These are phyloP conservation scores for Claviceps fusiformis DNA, from an alignment of 2,329 filamentous ascomycete genomes.

Conservation along the genomic window DNA sequence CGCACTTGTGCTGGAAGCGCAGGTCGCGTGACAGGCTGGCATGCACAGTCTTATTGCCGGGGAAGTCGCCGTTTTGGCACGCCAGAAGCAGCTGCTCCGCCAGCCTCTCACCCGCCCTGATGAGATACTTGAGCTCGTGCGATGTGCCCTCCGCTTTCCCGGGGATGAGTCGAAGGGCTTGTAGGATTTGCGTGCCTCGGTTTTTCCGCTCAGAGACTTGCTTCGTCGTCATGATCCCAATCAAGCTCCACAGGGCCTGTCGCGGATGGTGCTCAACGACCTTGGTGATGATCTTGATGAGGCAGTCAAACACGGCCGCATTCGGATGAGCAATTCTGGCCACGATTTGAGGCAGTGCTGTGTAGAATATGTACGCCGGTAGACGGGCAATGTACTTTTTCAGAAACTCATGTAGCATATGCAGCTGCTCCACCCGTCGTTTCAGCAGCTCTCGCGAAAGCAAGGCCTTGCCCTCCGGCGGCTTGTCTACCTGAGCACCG, in stretches of 20 bases:
- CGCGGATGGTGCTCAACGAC: conserved; percentile 81
- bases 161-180: conserved; percentile 30
- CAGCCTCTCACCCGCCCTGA: conserved; percentile 68
- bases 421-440: conserved; percentile 51
- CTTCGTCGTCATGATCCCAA: conserved; percentile 73
- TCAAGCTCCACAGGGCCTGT: conserved; percentile 81
- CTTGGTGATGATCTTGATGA: conserved; percentile 70
- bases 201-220: conserved; percentile 51
- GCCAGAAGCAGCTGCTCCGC: conserved; percentile 69
- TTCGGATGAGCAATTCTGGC: conserved; percentile 90
- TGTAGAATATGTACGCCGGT: conserved; percentile 68
- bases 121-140: conserved; percentile 54
- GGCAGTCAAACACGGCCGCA: conserved; percentile 56
- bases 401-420: conserved; percentile 58
- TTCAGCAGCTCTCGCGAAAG: conserved; percentile 38
- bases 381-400: conserved; percentile 64
- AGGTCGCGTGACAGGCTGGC: conserved; percentile 69
- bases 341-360: conserved; percentile 78
- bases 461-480: conserved; percentile 40
- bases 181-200: conserved; percentile 38
- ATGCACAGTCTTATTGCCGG: conserved; percentile 47
- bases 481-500: conserved; percentile 58
- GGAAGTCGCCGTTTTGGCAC: conserved; percentile 65
- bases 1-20: conserved; percentile 70
- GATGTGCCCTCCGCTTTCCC: conserved; percentile 38